Base-by-base conservation (phyloP, 345 rosid species). In the Triadica sebifera region DNA sequence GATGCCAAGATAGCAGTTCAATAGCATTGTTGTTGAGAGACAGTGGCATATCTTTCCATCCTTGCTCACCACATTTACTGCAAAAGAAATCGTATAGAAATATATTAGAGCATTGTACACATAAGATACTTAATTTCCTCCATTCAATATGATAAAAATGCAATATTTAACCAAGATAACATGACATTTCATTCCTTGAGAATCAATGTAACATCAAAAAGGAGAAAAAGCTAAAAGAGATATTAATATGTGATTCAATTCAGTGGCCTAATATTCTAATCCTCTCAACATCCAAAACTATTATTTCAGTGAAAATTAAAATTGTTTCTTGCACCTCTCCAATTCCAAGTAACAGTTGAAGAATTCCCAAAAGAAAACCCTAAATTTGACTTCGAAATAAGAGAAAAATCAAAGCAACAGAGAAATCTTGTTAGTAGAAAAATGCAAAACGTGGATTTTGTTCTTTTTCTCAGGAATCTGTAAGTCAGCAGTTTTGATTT, bases 41-140 rank as follows among this genome's bases (percentile, higher is more conserved):
- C 29, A 5, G 12, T 61, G 76, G 65, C 69, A 73, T 74, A 74
- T 51, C 43, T 69, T 67, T 3, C 86, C 81, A 63, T 80, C 81
- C 65, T 82, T 76, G 69, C 76, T 63, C 80, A 6, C 73, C 74
- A 77, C 4, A 24, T 67, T 73, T 47, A 75, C 86, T 77, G 85
- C 73, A 52, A 15, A 65, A 63, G 61, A 63, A 53, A 50, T 43
- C 34, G 8, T 17, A 16, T 12, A 63, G 20, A 72, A 64, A 12
- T 25, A 6, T 1, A 10, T 43, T 43, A 43, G 47, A 43, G 47
- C 10, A 43, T 43, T 43, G 8, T 10, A 43, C 10, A 43, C 6
- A 53, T 1, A 0, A 53, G 37, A 39, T 25, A 20, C 63, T 58
- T 58, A 22, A 59, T 25, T 39, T 25, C 38, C 13, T 25, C 5